These are phyloP conservation scores for Ganoderma boninense DNA, from an alignment of 1,284 basidiomycete genomes.

Conservation along the genomic window DNA sequence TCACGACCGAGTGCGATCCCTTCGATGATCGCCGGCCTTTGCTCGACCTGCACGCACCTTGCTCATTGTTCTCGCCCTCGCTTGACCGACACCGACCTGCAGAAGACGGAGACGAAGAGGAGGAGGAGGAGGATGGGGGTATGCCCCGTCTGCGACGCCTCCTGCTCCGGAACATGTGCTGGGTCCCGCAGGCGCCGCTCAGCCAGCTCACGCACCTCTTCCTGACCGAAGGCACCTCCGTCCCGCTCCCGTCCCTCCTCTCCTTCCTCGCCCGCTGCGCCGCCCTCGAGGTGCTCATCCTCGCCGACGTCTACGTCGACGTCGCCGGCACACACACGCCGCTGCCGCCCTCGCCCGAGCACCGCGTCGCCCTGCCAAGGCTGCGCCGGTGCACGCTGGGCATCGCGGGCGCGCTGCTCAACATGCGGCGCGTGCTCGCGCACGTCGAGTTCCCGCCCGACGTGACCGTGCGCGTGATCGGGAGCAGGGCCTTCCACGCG, in stretches of 20 bases:
- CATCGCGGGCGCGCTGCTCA: conserved; percentile 26
- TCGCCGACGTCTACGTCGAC: conserved; percentile 30
- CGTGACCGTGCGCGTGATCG: conserved; percentile 20
- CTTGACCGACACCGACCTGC: too few species aligned
- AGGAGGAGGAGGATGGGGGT: neutral
- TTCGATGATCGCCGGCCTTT: conserved; percentile 30
- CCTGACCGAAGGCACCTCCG: conserved; percentile 24
- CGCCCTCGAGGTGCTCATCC: conserved; percentile 21
- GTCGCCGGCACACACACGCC: neutral
- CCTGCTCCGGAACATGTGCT: conserved; percentile 28
- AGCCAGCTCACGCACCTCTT: conserved; percentile 27
- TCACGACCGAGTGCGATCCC: conserved; percentile 19
- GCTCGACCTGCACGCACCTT: conserved; percentile 18
- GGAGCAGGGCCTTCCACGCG: conserved; percentile 25
- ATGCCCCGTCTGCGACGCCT: conserved; percentile 18
- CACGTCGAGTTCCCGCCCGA: conserved; percentile 23
- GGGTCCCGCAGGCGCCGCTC: conserved; percentile 23
- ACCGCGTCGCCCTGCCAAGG: conserved; percentile 16
- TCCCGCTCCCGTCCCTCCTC: conserved; percentile 23
- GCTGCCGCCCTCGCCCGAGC: neutral
- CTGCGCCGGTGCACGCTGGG: conserved; percentile 23
- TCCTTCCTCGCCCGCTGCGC: conserved; percentile 25
- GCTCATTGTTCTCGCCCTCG: too few species aligned
- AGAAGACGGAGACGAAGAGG: too few species aligned
- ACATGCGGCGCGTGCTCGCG: conserved; percentile 25